phyloP scores from a whole-genome alignment of 495 filamentous ascomycete species.

The Ascobolus immersus region DNA sequence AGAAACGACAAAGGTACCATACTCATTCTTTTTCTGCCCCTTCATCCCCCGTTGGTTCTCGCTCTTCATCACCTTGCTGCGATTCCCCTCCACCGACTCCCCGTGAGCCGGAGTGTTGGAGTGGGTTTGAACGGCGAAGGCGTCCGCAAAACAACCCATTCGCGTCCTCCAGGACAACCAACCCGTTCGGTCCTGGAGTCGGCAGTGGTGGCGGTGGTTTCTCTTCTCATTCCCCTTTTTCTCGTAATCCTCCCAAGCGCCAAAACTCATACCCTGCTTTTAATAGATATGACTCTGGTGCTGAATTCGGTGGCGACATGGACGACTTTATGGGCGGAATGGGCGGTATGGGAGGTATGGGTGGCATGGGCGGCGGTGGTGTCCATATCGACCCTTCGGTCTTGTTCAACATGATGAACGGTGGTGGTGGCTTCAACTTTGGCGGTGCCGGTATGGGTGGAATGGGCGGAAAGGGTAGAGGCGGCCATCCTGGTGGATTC shows the following conservation, averaged over 20 bases:
- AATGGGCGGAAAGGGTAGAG: constrained; percentile 4
- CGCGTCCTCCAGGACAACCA: too few relatives aligned
- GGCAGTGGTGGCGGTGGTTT: too few relatives aligned
- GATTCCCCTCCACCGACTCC: too few relatives aligned
- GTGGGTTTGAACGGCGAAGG: too few relatives aligned
- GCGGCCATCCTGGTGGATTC: constrained; percentile 7
- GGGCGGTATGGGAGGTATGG: constrained; percentile 25
- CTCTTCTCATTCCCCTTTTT: too few relatives aligned
- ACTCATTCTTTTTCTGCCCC: too few relatives aligned
- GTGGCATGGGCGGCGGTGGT: constrained; percentile 23
- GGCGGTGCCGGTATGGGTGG: constrained; percentile 17
- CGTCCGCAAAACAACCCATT: too few relatives aligned
- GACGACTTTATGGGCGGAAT: constrained; percentile 33
- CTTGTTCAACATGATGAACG: constrained; percentile 44
- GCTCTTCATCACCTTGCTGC: too few relatives aligned
- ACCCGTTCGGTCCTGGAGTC: background rate
- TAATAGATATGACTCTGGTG: constrained; percentile 74
- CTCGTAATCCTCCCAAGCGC: too few relatives aligned
- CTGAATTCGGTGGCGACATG: constrained; percentile 51
- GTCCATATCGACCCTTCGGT: constrained; percentile 40
- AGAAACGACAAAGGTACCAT: constrained; percentile 35
- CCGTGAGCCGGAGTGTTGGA: too few relatives aligned
- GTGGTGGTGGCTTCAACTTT: constrained; percentile 24
- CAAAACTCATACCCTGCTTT: too few relatives aligned
- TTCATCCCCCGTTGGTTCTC: too few relatives aligned